Base-by-base conservation (phyloP, 2,329 filamentous ascomycete genomes). In the Penicillium capsulatum region DNA sequence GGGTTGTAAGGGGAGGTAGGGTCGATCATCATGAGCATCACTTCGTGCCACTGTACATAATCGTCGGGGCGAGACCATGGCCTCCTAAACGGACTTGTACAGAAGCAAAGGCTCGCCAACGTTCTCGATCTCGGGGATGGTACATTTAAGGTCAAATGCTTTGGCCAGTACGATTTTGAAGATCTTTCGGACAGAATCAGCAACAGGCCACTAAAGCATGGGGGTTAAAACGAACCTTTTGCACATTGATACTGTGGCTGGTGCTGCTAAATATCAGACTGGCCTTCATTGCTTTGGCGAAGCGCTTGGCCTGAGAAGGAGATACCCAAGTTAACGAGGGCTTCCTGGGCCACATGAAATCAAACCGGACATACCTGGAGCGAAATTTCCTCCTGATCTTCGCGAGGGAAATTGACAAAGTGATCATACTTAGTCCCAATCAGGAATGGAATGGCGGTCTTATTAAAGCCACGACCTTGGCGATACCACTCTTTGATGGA, bases 401-500 rank as follows among this genome's bases (percentile, higher is more conserved):
- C 91, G 29, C 86, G 79, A 0, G 92, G 90, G 60, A 98, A 96
- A 70, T 97, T 98, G 68, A 98, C 91, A 71, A 98, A 98, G 63
- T 97, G 92, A 60, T 98, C 92, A 66, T 97, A 98, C 68, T 98
- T 98, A 24, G 92, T 98, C 44, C 92, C 92, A 13, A 98, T 87
- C 16, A 98, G 70, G 60, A 98, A 95, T 0, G 92, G 92, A 53
- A 98, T 98, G n/a, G 92, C 92, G 10, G 92, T 98, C 76, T 98
- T 98, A 76, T 98, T 98, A 76, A 98, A 98, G 16, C 92, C 92
- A 50, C 92, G 80, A 33, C 92, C 92, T 69, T 98, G 92, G 39
- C 92, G 80, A 64, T 98, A 98, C 92, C 92, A 98, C 66, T 98
- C 92, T 73, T 98, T 98, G 75, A 98, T 97, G 59, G 88, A 95